Evolutionary conservation across 1,284 basidiomycete genomes (phyloP).

Genomic region (Takashimella koratensis): DNA sequence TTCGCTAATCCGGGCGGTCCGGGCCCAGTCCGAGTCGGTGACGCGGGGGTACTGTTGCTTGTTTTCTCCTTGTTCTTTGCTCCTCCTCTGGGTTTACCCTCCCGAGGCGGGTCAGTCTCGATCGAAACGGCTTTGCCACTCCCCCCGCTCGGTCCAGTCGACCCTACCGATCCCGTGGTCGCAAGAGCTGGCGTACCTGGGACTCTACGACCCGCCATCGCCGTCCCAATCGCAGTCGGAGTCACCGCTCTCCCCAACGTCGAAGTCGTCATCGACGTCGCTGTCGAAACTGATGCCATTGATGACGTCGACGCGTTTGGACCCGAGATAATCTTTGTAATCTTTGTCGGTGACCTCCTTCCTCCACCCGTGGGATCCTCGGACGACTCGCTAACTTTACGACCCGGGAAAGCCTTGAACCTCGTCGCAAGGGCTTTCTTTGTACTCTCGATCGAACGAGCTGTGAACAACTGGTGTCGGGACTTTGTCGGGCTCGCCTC

Average conservation of each 20-base stretch:
- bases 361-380: not conserved
- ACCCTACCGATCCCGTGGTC: too few species aligned
- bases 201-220: too few species aligned
- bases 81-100: too few species aligned
- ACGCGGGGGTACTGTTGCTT: not conserved
- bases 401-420: slow-evolving; percentile 32
- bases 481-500: slow-evolving; percentile 8
- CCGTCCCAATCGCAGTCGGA: too few species aligned
- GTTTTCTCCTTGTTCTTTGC: too few species aligned
- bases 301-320: not conserved
- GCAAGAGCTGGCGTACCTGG: too few species aligned
- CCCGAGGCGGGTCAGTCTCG: too few species aligned
- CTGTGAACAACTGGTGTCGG: slow-evolving; percentile 14
- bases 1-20: not conserved
- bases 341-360: not conserved
- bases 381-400: not conserved
- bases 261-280: not conserved
- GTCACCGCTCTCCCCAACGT: not conserved
- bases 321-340: not conserved
- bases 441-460: slow-evolving; percentile 28
- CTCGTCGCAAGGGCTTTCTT: slow-evolving; percentile 28
- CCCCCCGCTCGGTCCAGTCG: too few species aligned
- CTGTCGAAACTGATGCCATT: not conserved
- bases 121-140: too few species aligned
- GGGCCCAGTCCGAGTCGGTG: not conserved